Conservation (phyloP, 768 basidiomycete species). For the Lactarius evosmus region DNA sequence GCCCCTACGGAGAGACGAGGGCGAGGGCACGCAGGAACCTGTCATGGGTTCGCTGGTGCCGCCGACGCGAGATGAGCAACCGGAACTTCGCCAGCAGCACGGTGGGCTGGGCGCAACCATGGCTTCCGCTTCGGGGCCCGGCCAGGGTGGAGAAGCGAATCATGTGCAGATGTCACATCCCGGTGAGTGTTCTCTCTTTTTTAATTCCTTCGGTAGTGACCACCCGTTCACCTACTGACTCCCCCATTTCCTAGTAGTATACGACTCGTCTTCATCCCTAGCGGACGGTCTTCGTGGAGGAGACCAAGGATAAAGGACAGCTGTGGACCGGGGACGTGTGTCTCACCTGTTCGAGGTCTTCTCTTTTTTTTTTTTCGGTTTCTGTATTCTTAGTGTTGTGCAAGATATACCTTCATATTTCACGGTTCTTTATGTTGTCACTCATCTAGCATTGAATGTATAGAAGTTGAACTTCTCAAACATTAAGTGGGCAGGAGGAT, state of each 20-base stretch:
- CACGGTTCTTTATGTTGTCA: neutral
- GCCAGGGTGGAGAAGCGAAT: constrained; percentile 21
- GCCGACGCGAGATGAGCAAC: constrained; percentile 28
- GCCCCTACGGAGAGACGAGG: constrained; percentile 26
- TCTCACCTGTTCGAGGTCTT: neutral
- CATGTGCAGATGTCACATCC: constrained; percentile 23
- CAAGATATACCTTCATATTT: neutral
- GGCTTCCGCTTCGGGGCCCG: constrained; percentile 14
- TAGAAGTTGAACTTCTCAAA: constrained; percentile 1
- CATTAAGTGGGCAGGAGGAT: too few species aligned
- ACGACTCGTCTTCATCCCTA: constrained; percentile 24
- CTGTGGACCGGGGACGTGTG: neutral
- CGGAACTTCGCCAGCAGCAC: constrained; percentile 21
- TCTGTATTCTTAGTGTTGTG: constrained; percentile 15
- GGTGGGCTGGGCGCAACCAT: constrained; percentile 8
- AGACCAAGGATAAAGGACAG: constrained; percentile 17
- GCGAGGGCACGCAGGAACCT: constrained; percentile 27
- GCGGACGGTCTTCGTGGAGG: constrained; percentile 26
- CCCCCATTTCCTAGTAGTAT: constrained; percentile 15
- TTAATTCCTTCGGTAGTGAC: too few species aligned
- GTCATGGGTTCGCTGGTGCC: constrained; percentile 34
- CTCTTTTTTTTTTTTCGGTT: neutral
- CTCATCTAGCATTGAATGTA: neutral
- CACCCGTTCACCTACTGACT: neutral
- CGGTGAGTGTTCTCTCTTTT: constrained; percentile 10